Evolutionary conservation across 495 filamentous ascomycete species (phyloP), one percentile per base, ranked within the genome.

Genomic region (Cryomyces antarcticus): DNA sequence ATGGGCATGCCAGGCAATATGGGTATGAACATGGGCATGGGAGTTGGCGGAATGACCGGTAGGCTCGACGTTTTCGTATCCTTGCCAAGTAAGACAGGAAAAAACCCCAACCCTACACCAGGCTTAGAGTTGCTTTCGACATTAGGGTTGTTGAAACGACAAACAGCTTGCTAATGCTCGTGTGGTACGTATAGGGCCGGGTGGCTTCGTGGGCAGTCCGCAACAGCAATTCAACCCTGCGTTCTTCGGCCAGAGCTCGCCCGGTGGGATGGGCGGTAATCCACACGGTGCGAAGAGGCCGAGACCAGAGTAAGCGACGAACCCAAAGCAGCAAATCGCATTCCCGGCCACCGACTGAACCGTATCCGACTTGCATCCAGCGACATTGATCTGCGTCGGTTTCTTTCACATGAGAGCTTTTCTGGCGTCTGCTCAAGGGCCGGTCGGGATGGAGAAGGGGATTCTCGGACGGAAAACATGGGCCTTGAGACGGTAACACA

Each of bases 191-290:
- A 30, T 42, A 50, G 66, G 47, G 30, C 46, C 46, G 24, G 52
- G 47, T 55, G 76, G 71, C 45, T 86, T 85, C 39, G 43, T 40
- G 62, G 77, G 77, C 55, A 71, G 69, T 31, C 69, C 69, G 55
- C 74, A 74, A 52, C 65, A 73, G 7, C 73, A 72, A 45, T 93
- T 89, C 62, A 87, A 86, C 56, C 79, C 80, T 41, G 75, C 69
- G 45, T 87, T 88, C 71, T 92, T 88, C 58, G 62, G 64, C 43
- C 66, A 67, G 44, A 72, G 77, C 51, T 55, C 57, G 11, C 57
- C 52, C 39, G 58, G 56, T 29, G 66, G 58, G 7, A 59, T 54
- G 5, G 56, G 52, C 6, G 66, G 63, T 31, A 89, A 93, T 51
- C 83, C 84, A 0, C 84, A 93, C 49, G 80, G 80, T 28, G 73